These are phyloP conservation scores for Termitomyces titanicus DNA, from an alignment of 768 basidiomycete species.

Conservation along the genomic window DNA sequence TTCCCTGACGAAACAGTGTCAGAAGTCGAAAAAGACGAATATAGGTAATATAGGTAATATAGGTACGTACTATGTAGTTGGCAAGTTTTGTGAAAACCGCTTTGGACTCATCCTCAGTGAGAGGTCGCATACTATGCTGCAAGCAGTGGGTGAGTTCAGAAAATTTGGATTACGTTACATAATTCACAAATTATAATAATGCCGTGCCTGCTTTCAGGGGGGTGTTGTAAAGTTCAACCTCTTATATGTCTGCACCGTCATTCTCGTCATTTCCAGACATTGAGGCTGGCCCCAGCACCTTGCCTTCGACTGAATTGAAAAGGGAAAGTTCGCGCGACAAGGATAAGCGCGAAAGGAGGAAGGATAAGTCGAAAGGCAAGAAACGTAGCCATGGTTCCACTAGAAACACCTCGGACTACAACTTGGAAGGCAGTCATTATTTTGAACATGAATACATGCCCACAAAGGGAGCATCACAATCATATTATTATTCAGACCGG, in stretches of 20 bases:
- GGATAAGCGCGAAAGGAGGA: constrained; percentile 20
- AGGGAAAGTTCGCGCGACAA: constrained; percentile 19
- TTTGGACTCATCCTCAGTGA: constrained; percentile 97
- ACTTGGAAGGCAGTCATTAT: background rate
- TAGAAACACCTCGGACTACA: constrained; percentile 13
- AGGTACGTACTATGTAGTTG: constrained; percentile 81
- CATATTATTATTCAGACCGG: constrained; percentile 66
- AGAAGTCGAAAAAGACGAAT: background rate
- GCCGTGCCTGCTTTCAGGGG: background rate
- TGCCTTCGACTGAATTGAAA: constrained; percentile 9
- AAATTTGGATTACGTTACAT: constrained; percentile 13
- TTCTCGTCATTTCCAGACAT: constrained; percentile 69
- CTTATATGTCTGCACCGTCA: constrained; percentile 49
- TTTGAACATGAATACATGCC: constrained; percentile 23
- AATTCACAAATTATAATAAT: background rate
- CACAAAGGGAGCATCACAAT: constrained; percentile 20
- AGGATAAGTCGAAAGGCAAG: constrained; percentile 23
- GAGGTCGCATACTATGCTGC: constrained; percentile 69
- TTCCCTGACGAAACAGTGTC: constrained; percentile 57
- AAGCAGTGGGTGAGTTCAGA: constrained; percentile 1
- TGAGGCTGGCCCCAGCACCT: constrained; percentile 39
- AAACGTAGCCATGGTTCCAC: constrained; percentile 23
- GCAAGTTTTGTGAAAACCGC: constrained; percentile 95
- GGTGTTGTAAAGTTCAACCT: background rate
- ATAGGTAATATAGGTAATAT: too few relatives aligned